phyloP scores from a whole-genome alignment of 768 basidiomycete species.

The Clavulina sp. region DNA sequence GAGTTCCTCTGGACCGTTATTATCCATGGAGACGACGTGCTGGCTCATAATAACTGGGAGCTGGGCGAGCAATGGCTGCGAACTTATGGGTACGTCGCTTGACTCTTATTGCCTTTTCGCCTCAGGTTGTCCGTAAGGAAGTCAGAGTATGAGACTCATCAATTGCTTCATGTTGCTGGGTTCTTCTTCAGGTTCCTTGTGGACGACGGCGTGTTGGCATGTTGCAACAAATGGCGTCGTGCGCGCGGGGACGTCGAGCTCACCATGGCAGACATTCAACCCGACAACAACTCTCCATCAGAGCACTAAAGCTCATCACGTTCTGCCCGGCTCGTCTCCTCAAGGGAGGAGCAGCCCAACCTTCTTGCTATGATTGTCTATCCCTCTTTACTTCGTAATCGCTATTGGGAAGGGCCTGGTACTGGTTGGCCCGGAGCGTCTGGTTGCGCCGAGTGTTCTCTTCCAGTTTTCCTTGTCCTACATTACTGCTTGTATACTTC shows the following conservation, averaged over 20 bases:
- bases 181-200: conserved; percentile 46
- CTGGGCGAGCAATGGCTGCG: conserved; percentile 66
- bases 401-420: no score
- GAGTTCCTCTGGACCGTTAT: conserved; percentile 51
- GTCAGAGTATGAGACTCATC: not conserved
- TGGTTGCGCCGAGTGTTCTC: no score
- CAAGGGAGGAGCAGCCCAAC: no score
- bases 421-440: no score
- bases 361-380: no score
- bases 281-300: not conserved
- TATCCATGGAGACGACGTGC: conserved; percentile 79
- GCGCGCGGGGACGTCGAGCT: conserved; percentile 67
- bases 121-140: no score
- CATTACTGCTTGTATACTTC: no score
- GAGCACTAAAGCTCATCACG: not conserved
- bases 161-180: not conserved
- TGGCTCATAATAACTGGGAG: conserved; percentile 86
- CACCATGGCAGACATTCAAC: conserved; percentile 3
- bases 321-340: no score
- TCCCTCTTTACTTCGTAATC: no score
- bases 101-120: conserved; percentile 1
- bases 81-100: conserved; percentile 49
- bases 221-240: conserved; percentile 75
- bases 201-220: conserved; percentile 48
- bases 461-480: no score